Percentiles rank a stretch among this genome's conserved stretches.
Evolutionary conservation across 805 yeast species (phyloP).

Genomic region (Tetrapisispora taiwanensis): DNA sequence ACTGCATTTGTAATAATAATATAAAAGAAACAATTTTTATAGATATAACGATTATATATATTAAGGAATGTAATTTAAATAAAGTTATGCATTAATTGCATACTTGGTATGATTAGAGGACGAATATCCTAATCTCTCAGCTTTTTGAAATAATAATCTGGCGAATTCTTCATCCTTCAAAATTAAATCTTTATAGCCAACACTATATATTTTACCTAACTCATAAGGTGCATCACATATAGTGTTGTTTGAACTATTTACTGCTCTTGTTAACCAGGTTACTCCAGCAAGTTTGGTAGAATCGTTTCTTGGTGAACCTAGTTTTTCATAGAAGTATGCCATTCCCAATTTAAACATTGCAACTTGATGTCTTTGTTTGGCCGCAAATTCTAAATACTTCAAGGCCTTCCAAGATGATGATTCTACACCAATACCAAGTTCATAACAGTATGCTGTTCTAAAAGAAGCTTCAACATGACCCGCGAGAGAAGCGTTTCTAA

Average conservation of each 20-base stretch:
- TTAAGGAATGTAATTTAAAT: no score
- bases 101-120: no score
- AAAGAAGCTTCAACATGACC: slow-evolving; percentile 84
- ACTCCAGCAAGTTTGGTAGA: slow-evolving; percentile 72
- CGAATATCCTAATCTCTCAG: slow-evolving; percentile 79
- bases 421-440: slow-evolving; percentile 84
- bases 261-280: slow-evolving; percentile 82
- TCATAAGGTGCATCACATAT: slow-evolving; percentile 69
- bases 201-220: slow-evolving; percentile 70
- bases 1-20: no score
- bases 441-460: slow-evolving; percentile 80
- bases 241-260: slow-evolving; percentile 65
- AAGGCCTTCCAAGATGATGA: slow-evolving; percentile 77
- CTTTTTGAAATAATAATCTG: slow-evolving; percentile 72
- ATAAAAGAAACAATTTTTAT: no score
- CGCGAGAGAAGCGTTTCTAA: slow-evolving; percentile 81
- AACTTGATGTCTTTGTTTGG: slow-evolving; percentile 80
- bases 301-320: slow-evolving; percentile 63
- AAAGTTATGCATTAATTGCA: no score
- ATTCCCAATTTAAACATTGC: slow-evolving; percentile 89
- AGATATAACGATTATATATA: no score
- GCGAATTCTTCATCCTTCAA: slow-evolving; percentile 79
- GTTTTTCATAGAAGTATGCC: slow-evolving; percentile 66
- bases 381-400: slow-evolving; percentile 72
- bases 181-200: slow-evolving; percentile 79